These are phyloP conservation scores for Nakazawaea peltata DNA, from an alignment of 805 yeast species.

Conservation along the genomic window DNA sequence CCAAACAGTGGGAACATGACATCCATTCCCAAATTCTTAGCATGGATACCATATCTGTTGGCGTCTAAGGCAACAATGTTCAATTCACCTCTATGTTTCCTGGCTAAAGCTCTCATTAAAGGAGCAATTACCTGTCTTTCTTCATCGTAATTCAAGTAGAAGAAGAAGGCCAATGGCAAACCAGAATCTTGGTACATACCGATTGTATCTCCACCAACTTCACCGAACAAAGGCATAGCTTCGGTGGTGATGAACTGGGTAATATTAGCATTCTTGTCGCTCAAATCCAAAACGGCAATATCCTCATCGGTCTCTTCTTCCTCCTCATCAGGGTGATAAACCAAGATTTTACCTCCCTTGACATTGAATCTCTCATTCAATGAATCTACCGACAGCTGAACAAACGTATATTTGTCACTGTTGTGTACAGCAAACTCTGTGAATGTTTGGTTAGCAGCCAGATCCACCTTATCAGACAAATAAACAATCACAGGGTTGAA, in stretches of 20 bases:
- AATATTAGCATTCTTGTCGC: conserved; percentile 31
- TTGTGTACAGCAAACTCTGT: conserved; percentile 49
- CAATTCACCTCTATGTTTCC: conserved; percentile 66
- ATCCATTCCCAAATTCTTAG: conserved; percentile 74
- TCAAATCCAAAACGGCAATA: too few relatives aligned
- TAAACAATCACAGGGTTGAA: conserved; percentile 51
- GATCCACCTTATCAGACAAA: conserved; percentile 31
- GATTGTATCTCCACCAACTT: conserved; percentile 75
- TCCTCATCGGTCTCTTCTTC: conserved; percentile 22
- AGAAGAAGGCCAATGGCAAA: conserved; percentile 81
- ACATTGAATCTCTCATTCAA: conserved; percentile 28
- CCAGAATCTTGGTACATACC: conserved; percentile 60
- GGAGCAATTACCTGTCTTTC: conserved; percentile 51
- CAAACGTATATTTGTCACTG: conserved; percentile 60
- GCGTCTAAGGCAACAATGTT: conserved; percentile 90
- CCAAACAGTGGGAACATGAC: conserved; percentile 86
- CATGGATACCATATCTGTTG: conserved; percentile 72
- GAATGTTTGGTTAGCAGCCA: conserved; percentile 49
- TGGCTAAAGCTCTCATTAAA: conserved; percentile 55
- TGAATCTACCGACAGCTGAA: conserved; percentile 42
- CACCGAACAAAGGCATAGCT: conserved; percentile 79
- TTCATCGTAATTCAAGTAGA: conserved; percentile 69
- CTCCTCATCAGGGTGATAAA: conserved; percentile 51
- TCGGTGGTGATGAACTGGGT: conserved; percentile 47
- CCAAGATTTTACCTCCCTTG: conserved; percentile 23